Percentiles rank a stretch among this genome's conserved stretches.
These are phyloP conservation scores for Thermochaetoides thermophila DNA, from an alignment of 495 filamentous ascomycete genomes.

Conservation along the genomic window DNA sequence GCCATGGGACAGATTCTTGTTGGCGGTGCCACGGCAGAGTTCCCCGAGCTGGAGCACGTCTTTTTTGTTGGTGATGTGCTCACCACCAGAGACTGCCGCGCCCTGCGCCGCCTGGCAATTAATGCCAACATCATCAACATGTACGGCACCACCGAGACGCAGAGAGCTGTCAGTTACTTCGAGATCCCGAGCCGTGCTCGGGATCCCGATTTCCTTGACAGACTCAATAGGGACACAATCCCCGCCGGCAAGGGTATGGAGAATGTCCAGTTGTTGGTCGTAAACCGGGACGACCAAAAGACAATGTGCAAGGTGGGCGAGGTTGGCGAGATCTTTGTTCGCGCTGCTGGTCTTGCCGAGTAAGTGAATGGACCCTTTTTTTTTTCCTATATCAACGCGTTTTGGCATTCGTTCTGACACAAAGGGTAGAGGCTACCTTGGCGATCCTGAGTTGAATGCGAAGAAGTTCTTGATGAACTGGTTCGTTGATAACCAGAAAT, in stretches of 20 bases:
- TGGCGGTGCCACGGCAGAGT: conserved; percentile 64
- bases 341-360: conserved; percentile 81
- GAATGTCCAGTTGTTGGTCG: conserved; percentile 83
- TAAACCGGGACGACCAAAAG: conserved; percentile 60
- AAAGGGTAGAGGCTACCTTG: conserved; percentile 48
- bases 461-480: conserved; percentile 80
- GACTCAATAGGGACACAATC: conserved; percentile 56
- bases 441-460: conserved; percentile 50
- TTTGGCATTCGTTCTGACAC: neutral
- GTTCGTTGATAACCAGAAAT: conserved; percentile 65
- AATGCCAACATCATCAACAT: conserved; percentile 78
- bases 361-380: no score
- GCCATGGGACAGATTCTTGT: conserved; percentile 95
- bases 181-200: conserved; percentile 58
- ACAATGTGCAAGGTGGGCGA: conserved; percentile 69
- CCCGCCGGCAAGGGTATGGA: conserved; percentile 83
- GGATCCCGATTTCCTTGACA: conserved; percentile 54
- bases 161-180: conserved; percentile 75
- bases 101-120: conserved; percentile 58
- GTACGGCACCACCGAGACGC: conserved; percentile 88
- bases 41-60: conserved; percentile 61
- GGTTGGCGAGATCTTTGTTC: conserved; percentile 75
- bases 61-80: conserved; percentile 93
- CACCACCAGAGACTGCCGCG: conserved; percentile 73
- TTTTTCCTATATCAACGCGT: neutral